Conservation (phyloP, 352 stramenopile genomes). For the Pythium phragmitis region DNA sequence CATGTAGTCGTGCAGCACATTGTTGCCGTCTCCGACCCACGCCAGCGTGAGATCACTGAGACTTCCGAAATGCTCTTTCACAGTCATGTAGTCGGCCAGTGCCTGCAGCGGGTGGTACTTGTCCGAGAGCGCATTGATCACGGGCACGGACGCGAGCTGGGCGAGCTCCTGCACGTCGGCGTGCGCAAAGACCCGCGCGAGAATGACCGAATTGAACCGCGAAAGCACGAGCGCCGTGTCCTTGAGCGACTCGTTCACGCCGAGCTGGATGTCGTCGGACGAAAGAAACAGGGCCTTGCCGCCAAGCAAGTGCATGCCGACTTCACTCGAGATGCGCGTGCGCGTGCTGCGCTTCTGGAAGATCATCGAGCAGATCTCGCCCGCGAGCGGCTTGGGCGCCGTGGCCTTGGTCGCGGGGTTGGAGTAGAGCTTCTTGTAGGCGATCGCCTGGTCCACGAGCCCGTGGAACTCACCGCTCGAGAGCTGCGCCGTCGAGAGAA, state of each 20-base stretch:
- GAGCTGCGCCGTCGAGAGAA: constrained; percentile 72
- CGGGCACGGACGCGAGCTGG: constrained; percentile 89
- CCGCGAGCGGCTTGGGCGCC: constrained; percentile 59
- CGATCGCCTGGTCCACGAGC: constrained; percentile 64
- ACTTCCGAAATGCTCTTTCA: constrained; percentile 91
- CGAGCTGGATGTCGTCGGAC: constrained; percentile 97
- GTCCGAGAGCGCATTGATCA: constrained; percentile 98
- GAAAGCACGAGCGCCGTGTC: constrained; percentile 87
- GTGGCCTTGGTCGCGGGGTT: constrained; percentile 49
- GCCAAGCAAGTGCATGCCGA: constrained; percentile 95
- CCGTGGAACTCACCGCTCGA: constrained; percentile 51
- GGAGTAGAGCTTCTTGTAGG: constrained; percentile 71
- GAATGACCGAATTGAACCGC: constrained; percentile 96
- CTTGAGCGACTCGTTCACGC: constrained; percentile 97
- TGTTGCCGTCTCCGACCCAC: constrained; percentile 99
- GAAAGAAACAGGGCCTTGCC: constrained; percentile 97
- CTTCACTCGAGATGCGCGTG: constrained; percentile 93
- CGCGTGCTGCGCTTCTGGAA: constrained; percentile 94
- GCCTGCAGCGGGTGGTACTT: constrained; percentile 98
- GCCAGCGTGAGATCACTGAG: constrained; percentile 92
- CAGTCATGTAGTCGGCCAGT: constrained; percentile 97
- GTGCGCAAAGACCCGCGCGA: constrained; percentile 96
- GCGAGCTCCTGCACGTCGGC: constrained; percentile 88
- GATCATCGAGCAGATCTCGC: constrained; percentile 91
- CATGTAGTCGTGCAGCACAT: constrained; percentile 98